These are phyloP conservation scores for Pseudogymnoascus sp. DNA, from an alignment of 2,329 filamentous ascomycete genomes.

Conservation along the genomic window DNA sequence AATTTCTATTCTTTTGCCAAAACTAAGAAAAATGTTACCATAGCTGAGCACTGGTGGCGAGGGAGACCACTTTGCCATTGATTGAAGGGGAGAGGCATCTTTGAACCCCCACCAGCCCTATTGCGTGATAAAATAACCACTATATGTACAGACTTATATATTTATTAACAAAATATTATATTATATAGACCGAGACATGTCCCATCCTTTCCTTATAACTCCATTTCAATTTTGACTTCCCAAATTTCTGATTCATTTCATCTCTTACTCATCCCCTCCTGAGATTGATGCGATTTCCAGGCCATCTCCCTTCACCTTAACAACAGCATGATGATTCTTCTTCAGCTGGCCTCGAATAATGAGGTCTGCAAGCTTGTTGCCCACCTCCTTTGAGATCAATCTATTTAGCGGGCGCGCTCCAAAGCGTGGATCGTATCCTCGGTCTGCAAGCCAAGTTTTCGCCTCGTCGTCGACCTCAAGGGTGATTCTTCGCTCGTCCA, in stretches of 20 bases:
- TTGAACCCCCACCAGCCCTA: neutral
- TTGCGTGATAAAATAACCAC: neutral
- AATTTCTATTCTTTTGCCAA: neutral
- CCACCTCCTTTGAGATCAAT: conserved; percentile 82
- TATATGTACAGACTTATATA: neutral
- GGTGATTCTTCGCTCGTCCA: conserved; percentile 78
- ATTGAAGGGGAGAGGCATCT: neutral
- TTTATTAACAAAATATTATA: neutral
- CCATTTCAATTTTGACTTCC: neutral
- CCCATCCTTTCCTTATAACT: neutral
- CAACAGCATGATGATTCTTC: conserved; percentile 64
- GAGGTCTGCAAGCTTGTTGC: conserved; percentile 80
- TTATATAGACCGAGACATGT: neutral
- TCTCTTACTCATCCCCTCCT: neutral
- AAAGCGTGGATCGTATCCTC: conserved; percentile 85
- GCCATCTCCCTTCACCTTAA: conserved; percentile 30
- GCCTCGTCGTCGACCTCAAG: conserved; percentile 65
- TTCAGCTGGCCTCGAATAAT: conserved; percentile 82
- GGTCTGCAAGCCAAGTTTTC: conserved; percentile 78
- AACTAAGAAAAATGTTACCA: neutral
- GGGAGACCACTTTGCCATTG: neutral
- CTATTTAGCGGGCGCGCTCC: conserved; percentile 87
- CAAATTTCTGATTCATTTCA: neutral
- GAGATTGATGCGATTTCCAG: neutral
- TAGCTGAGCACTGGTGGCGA: neutral